A percentile compares a stretch with the other conserved stretches of the same genome.
Evolutionary conservation across 345 rosid species (phyloP).

Genomic region (Anacardium occidentale): DNA sequence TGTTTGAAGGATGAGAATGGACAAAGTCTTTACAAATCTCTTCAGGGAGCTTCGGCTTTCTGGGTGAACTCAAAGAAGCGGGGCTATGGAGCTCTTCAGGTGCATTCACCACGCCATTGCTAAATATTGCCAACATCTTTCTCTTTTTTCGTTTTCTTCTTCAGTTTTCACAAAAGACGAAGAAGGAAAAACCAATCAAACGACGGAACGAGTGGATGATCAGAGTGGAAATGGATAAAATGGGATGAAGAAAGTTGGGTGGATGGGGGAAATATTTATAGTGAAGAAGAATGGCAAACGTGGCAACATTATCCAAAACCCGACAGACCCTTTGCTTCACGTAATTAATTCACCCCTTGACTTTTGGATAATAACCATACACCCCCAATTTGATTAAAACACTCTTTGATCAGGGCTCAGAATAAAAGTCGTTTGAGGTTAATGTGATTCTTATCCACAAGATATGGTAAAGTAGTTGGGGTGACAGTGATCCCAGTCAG

Average conservation of each 20-base stretch:
- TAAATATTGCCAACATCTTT: constrained; percentile 72
- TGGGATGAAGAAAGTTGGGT: background rate
- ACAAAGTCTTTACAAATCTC: constrained; percentile 43
- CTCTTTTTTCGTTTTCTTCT: background rate
- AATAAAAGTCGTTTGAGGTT: no score
- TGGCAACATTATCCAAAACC: constrained; percentile 44
- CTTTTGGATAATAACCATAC: no score
- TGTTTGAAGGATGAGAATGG: constrained; percentile 31
- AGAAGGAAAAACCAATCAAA: background rate
- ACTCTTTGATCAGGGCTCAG: no score
- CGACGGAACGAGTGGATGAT: background rate
- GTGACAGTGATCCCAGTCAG: constrained; percentile 41
- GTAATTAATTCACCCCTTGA: no score
- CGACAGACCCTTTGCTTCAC: background rate
- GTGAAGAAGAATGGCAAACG: background rate
- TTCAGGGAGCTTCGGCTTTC: constrained; percentile 38
- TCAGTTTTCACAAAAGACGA: background rate
- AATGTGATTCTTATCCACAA: constrained; percentile 30
- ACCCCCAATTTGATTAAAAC: no score
- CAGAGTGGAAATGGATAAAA: background rate
- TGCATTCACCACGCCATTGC: constrained; percentile 49
- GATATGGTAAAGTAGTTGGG: background rate
- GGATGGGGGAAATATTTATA: constrained; percentile 7
- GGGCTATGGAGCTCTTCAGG: constrained; percentile 70
- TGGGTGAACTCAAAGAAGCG: constrained; percentile 28